Evolutionary conservation across 1,284 basidiomycete species (phyloP), one percentile per base, ranked within the genome.

Genomic region (Clitocybe nebularis): DNA sequence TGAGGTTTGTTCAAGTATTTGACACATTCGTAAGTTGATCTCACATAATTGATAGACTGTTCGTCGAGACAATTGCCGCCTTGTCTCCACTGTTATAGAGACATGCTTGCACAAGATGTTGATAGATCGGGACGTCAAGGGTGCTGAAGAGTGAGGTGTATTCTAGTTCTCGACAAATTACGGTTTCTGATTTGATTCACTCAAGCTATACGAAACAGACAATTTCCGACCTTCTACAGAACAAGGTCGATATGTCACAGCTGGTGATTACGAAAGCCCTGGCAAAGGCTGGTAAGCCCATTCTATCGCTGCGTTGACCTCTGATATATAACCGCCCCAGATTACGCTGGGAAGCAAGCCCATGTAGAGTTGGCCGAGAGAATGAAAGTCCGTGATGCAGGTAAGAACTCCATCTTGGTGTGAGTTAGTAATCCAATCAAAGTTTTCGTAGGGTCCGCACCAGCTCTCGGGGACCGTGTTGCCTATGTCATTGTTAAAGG

Each of bases 401-500:
- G 89, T 75, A 52, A 33, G 63, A 46, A 14, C n/a, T 29, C 36
- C 21, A 20, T 17, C n/a, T n/a, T n/a, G n/a, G n/a, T n/a, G n/a
- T n/a, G n/a, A n/a, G 13, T 39, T 16, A 21, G 2, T 17, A 23
- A 24, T 28, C 6, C 9, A 17, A 21, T n/a, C 36, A 22, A 36
- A 3, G 17, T 33, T 16, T 48, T 14, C 37, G 22, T 38, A 81
- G 84, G 88, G 45, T 97, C 93, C 49, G 93, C 93, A 0, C 93
- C 93, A 19, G 84, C 89, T 14, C 68, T 97, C 6, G 93, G 93
- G 48, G 93, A 98, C 62, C 93, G 93, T 63, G 94, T 97, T 0
- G 93, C 93, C 1, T 97, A 97, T 68, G 94, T 97, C 24, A 96
- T 98, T 57, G 79, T 96, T 59, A 97, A 98, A 62, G 91, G 91